phyloP scores from a whole-genome alignment of 2,329 filamentous ascomycete species.

The Bretziella fagacearum region DNA sequence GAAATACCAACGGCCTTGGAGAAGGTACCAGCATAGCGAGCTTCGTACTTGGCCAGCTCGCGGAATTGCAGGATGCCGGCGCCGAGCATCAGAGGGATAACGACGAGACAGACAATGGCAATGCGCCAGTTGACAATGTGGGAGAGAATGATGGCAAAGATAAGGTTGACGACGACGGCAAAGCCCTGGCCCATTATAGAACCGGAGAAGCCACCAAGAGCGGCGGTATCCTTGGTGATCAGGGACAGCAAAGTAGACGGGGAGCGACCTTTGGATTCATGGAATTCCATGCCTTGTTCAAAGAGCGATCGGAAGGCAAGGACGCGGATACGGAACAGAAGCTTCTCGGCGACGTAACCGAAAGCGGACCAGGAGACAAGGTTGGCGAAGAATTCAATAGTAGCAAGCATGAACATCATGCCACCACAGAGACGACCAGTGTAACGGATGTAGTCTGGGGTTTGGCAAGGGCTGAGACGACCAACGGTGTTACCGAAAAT shows the following conservation, averaged over 20 bases:
- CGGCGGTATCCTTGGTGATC: constrained; percentile 52
- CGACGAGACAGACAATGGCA: constrained; percentile 51
- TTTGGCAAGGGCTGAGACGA: constrained; percentile 31
- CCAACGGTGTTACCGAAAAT: constrained; percentile 29
- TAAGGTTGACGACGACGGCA: constrained; percentile 49
- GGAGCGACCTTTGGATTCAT: constrained; percentile 45
- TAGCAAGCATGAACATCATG: constrained; percentile 38
- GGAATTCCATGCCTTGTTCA: constrained; percentile 52
- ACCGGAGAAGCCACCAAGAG: constrained; percentile 51
- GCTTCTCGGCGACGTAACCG: constrained; percentile 38
- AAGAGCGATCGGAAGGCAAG: constrained; percentile 48
- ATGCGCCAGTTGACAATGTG: constrained; percentile 63
- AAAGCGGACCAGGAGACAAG: constrained; percentile 37
- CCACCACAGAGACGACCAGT: constrained; percentile 33
- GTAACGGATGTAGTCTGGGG: constrained; percentile 22
- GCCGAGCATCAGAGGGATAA: constrained; percentile 51
- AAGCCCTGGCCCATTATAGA: constrained; percentile 54
- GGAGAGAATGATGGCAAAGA: constrained; percentile 50
- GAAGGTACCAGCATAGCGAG: constrained; percentile 47
- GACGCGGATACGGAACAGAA: constrained; percentile 46
- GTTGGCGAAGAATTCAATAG: constrained; percentile 34
- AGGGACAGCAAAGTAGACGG: constrained; percentile 46
- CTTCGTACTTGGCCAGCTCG: constrained; percentile 43
- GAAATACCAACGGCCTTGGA: constrained; percentile 45
- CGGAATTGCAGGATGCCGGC: constrained; percentile 53